Evolutionary conservation across 2,329 filamentous ascomycete genomes (phyloP), one percentile per base, ranked within the genome.

Genomic region (Capronia epimyces): DNA sequence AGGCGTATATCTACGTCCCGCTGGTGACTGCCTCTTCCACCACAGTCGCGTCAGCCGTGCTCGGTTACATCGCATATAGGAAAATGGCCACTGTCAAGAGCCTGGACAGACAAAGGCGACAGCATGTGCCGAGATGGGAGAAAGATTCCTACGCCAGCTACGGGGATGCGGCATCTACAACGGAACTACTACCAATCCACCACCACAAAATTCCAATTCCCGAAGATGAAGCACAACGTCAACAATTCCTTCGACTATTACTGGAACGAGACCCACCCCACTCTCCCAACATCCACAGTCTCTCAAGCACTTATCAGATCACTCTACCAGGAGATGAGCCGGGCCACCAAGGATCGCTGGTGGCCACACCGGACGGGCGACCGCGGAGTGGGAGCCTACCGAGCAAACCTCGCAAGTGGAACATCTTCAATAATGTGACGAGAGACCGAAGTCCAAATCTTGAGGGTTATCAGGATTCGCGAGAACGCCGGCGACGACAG

Each of bases 151-250:
- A 32, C 16, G 34, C 45, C 20, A 52, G 25, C 34, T 52, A 57
- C 32, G 55, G 55, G n/a, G 55, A 57, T 36, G 55, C 46, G 13
- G 37, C 48, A 13, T 57, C 55, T 10, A 57, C 55, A 3, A 52
- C 50, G 4, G 55, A 57, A 29, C 34, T 57, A 21, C 40, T 54
- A 25, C 55, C 55, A 7, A 48, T 54, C 29, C 36, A 47, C 7
- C 3, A 46, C 32, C 39, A 44, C 39, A 46, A 41, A n/a, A 31
- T 59, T 15, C 60, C 60, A 2, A 31, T 59, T 15, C 60, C 60
- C 2, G 65, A 67, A 18, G 69, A 71, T 44, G 68, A 71, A 45
- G 64, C 67, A 60, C 67, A 70, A 46, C 66, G 69, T 27, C 66
- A 65, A 29, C 66, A 71, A 45, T 57, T 71, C 21, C 50, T 62